These are phyloP conservation scores for Cenchrus purpureus DNA, from an alignment of 176 grass and related monocot genomes.

Conservation along the genomic window DNA sequence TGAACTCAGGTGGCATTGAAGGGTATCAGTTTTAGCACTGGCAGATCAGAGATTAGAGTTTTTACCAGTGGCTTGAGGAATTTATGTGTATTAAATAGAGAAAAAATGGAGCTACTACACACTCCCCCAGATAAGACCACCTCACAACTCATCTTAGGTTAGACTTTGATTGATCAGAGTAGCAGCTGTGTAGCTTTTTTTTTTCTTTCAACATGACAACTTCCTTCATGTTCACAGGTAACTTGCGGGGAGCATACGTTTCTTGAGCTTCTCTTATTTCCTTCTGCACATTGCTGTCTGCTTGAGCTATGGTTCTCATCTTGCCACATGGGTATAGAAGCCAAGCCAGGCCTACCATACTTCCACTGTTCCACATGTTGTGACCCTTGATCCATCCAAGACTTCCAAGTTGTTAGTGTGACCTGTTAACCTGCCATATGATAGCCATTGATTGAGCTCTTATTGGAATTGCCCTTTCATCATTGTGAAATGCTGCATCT, in stretches of 20 bases:
- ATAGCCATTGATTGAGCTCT: not conserved
- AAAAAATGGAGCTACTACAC: too few species aligned
- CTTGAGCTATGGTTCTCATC: constrained; percentile 16
- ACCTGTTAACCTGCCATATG: not conserved
- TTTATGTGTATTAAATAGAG: too few species aligned
- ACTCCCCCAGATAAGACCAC: too few species aligned
- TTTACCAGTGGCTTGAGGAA: too few species aligned
- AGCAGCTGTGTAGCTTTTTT: not conserved
- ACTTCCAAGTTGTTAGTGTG: not conserved
- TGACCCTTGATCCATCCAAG: constrained; percentile 11
- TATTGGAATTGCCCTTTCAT: not conserved
- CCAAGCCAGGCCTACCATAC: not conserved
- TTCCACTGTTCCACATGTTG: constrained; percentile 20
- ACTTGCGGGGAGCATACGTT: not conserved
- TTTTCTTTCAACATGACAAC: not conserved
- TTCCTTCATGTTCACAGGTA: not conserved
- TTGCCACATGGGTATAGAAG: constrained; percentile 12
- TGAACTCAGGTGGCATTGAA: too few species aligned
- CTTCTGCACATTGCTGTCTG: constrained; percentile 30
- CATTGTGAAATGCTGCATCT: constrained; percentile 16
- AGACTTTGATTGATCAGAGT: not conserved
- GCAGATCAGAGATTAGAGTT: too few species aligned
- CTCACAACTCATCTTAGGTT: not conserved
- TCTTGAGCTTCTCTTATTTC: constrained; percentile 11
- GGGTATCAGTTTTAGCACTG: too few species aligned